These are phyloP conservation scores for Chlamydomonas urium DNA, from an alignment of 139 green algal species.

Conservation along the genomic window DNA sequence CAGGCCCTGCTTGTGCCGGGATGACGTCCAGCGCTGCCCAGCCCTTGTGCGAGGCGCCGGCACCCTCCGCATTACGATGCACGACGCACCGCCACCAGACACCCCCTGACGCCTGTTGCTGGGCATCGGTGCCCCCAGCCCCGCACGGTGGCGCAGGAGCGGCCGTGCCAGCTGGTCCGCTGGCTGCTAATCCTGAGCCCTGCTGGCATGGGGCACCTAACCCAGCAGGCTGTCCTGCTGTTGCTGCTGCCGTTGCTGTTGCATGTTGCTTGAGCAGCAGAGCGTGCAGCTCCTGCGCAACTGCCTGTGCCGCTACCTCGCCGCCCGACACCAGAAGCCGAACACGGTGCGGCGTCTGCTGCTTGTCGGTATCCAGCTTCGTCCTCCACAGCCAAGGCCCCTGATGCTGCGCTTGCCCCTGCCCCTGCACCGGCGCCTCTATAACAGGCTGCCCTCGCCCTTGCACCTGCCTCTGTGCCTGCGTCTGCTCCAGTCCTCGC, in stretches of 20 bases:
- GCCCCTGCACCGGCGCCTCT: background rate
- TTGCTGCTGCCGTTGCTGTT: background rate
- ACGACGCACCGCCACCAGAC: background rate
- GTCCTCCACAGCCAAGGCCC: background rate
- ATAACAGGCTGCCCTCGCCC: background rate
- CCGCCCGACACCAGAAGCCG: slow-evolving; percentile 10
- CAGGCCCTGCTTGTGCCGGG: background rate
- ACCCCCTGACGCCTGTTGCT: background rate
- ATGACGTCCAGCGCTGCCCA: slow-evolving; percentile 9
- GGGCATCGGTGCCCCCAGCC: background rate
- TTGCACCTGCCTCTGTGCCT: background rate
- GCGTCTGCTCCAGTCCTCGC: background rate
- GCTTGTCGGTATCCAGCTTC: slow-evolving; percentile 1
- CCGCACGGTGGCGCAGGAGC: background rate
- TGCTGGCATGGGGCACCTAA: background rate
- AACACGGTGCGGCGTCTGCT: background rate
- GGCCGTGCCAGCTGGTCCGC: background rate
- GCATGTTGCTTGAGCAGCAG: slow-evolving; percentile 1
- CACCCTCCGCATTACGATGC: background rate
- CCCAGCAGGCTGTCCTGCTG: background rate
- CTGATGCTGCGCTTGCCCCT: background rate
- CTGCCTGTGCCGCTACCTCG: background rate
- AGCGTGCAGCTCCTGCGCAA: background rate
- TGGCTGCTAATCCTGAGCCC: background rate
- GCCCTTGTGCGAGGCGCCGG: background rate